Evolutionary conservation across 208 protist species (phyloP).

Genomic region (Leishmania lainsoni): DNA sequence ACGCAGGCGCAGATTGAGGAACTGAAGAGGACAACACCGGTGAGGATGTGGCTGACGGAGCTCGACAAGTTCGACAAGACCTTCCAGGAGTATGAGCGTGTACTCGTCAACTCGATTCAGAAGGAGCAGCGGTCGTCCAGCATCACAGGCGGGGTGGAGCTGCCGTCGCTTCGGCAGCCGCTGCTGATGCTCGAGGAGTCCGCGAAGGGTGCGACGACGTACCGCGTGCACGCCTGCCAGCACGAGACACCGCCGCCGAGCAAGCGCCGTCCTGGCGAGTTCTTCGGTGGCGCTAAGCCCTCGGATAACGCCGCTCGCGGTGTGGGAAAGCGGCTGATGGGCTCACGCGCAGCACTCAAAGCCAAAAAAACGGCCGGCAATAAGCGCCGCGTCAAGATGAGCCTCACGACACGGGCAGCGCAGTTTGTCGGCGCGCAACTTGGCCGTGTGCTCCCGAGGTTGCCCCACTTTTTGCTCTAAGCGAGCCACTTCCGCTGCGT

Average conservation of each 20-base stretch:
- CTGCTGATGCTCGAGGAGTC: slow-evolving; percentile 58
- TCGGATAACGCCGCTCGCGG: slow-evolving; percentile 23
- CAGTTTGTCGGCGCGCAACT: slow-evolving; percentile 56
- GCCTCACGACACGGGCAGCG: slow-evolving; percentile 23
- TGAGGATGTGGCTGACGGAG: slow-evolving; percentile 89
- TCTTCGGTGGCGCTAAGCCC: slow-evolving; percentile 18
- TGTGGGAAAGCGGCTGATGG: slow-evolving; percentile 46
- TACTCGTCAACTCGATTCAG: slow-evolving; percentile 68
- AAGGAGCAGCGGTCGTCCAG: slow-evolving; percentile 69
- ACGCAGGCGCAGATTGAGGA: slow-evolving; percentile 66
- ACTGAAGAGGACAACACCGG: slow-evolving; percentile 81
- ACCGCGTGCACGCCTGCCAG: slow-evolving; percentile 67
- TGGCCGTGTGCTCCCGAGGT: slow-evolving; percentile 40
- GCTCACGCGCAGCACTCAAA: slow-evolving; percentile 17
- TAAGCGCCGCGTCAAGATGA: slow-evolving; percentile 44
- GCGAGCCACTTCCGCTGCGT: background rate
- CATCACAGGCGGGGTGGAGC: slow-evolving; percentile 50
- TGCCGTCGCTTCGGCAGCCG: slow-evolving; percentile 58
- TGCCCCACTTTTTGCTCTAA: slow-evolving; percentile 68
- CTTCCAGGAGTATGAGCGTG: slow-evolving; percentile 79
- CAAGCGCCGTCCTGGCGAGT: slow-evolving; percentile 33
- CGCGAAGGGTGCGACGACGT: slow-evolving; percentile 26
- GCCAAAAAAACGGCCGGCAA: slow-evolving; percentile 27
- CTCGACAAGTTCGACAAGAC: slow-evolving; percentile 90
- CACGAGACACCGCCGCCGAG: slow-evolving; percentile 63